Percentiles rank a stretch among this genome's conserved stretches.
Evolutionary conservation across 345 rosid species (phyloP).

Genomic region (Boechera divaricarpa): DNA sequence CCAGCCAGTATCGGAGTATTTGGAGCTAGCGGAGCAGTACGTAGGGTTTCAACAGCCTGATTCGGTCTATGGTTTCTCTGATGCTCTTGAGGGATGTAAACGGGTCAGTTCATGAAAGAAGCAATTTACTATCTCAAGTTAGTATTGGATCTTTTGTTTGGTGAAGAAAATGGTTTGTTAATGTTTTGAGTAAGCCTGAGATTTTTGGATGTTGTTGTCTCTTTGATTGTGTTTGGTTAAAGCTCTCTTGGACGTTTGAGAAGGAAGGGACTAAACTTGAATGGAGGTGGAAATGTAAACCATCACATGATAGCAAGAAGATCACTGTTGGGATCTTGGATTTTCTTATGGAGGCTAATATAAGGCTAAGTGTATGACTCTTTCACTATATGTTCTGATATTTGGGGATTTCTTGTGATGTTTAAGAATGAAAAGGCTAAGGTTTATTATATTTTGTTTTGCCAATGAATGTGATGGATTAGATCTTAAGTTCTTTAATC

Average conservation of each 20-base stretch:
- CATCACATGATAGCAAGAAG: conserved; percentile 57
- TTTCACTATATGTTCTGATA: background rate
- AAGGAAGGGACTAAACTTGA: conserved; percentile 87
- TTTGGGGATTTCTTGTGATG: background rate
- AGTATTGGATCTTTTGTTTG: background rate
- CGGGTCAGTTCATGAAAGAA: conserved; percentile 53
- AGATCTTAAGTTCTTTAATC: background rate
- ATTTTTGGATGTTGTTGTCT: background rate
- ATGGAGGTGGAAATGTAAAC: conserved; percentile 89
- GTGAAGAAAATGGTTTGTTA: background rate
- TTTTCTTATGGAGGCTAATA: conserved; percentile 86
- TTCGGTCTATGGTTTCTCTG: conserved; percentile 73
- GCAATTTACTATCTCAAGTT: background rate
- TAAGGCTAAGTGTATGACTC: conserved; percentile 71
- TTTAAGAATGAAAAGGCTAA: background rate
- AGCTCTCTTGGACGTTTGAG: conserved; percentile 95
- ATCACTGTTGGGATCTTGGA: conserved; percentile 67
- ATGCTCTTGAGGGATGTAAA: conserved; percentile 71
- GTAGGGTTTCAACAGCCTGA: conserved; percentile 79
- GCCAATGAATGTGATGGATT: background rate
- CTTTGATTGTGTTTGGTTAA: conserved; percentile 28
- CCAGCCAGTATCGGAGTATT: conserved; percentile 69
- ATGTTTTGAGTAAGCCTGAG: background rate
- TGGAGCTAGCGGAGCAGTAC: conserved; percentile 72
- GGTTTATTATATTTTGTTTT: background rate